These are phyloP conservation scores for Calcarisporium arbuscula DNA, from an alignment of 2,329 filamentous ascomycete species.

Conservation along the genomic window DNA sequence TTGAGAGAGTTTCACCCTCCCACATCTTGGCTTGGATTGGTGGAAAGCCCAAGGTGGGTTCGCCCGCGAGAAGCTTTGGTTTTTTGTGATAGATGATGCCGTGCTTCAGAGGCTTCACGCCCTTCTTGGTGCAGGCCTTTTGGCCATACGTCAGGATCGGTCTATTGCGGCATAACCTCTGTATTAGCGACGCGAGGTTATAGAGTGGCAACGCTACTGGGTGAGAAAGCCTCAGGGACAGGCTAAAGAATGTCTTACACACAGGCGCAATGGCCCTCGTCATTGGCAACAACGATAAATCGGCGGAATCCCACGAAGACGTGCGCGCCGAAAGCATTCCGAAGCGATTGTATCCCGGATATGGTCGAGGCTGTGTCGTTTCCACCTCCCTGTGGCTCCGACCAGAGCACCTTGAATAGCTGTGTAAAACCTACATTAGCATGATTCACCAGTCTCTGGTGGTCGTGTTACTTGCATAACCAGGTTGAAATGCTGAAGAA, in stretches of 20 bases:
- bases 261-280: constrained; percentile 48
- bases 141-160: constrained; percentile 51
- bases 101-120: constrained; percentile 45
- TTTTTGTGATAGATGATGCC: constrained; percentile 42
- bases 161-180: too few species aligned
- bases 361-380: constrained; percentile 24
- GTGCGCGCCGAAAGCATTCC: constrained; percentile 26
- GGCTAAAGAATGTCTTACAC: constrained; percentile 44
- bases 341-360: constrained; percentile 26
- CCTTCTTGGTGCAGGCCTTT: constrained; percentile 46
- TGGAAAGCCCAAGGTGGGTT: constrained; percentile 41
- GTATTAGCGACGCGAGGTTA: too few species aligned
- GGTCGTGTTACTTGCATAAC: constrained; percentile 27
- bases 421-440: constrained; percentile 18
- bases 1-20: constrained; percentile 38
- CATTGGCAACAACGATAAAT: constrained; percentile 47
- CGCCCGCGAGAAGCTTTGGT: constrained; percentile 28
- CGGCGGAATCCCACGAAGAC: constrained; percentile 46
- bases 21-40: constrained; percentile 39
- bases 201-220: too few species aligned
- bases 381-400: constrained; percentile 39
- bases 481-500: constrained; percentile 33
- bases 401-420: constrained; percentile 52
- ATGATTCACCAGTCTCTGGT: too few species aligned
- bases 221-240: too few species aligned